Base-by-base conservation (phyloP, 164 flowering plant species). In the Hamamelis virginiana region DNA sequence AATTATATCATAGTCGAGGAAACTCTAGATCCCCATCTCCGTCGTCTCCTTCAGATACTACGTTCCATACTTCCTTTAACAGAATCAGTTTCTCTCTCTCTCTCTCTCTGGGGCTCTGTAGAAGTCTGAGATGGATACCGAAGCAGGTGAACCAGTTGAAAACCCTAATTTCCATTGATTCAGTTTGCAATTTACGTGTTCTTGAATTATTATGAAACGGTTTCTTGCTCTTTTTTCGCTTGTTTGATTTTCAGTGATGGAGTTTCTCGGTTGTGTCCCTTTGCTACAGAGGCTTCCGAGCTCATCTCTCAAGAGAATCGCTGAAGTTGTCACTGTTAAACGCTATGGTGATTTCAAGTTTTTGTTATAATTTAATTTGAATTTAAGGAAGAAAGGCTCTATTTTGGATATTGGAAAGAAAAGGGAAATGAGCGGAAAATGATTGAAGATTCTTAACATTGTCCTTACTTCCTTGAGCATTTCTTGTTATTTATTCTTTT, bases 191-290 rank as follows among this genome's bases (percentile, higher is more conserved):
- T 33, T 18, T 16, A 28, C n/a, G 45, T 2, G 8, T 28, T 33
- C 4, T 33, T 33, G 41, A 33, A 33, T 33, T 33, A 6, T 33
- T 6, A 33, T 33, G 41, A 21, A 26, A 26, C 23, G 65, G 3
- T 28, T 33, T 44, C 19, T 43, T 41, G 28, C 59, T 27, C 44
- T 55, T 69, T 10, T 26, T 56, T 76, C 66, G 19, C 21, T 55
- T 44, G 44, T 16, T 69, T 47, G 51, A 13, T 21, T 33, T 70
- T 69, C 87, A 93, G 98, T 90, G 69, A 76, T 82, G 9, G 96
- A 91, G 75, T 93, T 96, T 68, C 80, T 96, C 8, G 84, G 90
- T 11, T 63, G 79, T 43, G 97, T 96, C 66, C 94, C 97, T 3
- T 58, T 93, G 80, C 85, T 96, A 21, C 98, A 91, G 77, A 83